phyloP scores from a whole-genome alignment of 2,329 filamentous ascomycete species.

The Ustulina deusta region DNA sequence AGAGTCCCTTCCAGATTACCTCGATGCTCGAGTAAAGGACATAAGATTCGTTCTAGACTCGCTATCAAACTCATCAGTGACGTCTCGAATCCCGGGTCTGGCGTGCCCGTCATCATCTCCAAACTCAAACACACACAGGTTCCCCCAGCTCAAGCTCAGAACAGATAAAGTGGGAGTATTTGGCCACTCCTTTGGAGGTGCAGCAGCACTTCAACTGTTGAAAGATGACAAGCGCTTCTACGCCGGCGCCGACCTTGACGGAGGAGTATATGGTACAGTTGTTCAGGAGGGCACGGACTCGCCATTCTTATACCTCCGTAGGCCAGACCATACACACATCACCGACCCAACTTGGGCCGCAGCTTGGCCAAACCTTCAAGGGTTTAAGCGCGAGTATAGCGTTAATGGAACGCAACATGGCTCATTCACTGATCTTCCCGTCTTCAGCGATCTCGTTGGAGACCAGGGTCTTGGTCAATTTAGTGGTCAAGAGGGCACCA shows the following conservation, averaged over 20 bases:
- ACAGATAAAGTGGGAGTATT: conserved; percentile 51
- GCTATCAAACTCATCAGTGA: conserved; percentile 38
- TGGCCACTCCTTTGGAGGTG: conserved; percentile 57
- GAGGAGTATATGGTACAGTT: conserved; percentile 46
- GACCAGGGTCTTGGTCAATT: conserved; percentile 1
- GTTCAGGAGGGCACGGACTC: conserved; percentile 32
- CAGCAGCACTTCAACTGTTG: conserved; percentile 50
- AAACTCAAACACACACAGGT: background rate
- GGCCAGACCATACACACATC: conserved; percentile 31
- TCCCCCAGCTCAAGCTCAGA: conserved; percentile 49
- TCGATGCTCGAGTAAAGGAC: conserved; percentile 53
- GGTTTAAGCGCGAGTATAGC: conserved; percentile 39
- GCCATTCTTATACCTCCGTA: conserved; percentile 38
- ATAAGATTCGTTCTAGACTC: conserved; percentile 54
- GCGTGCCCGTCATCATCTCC: conserved; percentile 5
- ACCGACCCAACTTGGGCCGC: conserved; percentile 34
- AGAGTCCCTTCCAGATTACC: conserved; percentile 2
- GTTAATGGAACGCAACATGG: conserved; percentile 45
- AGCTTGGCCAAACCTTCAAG: conserved; percentile 35
- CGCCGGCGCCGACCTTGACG: conserved; percentile 58
- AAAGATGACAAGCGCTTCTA: conserved; percentile 50
- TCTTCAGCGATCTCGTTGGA: conserved; percentile 32
- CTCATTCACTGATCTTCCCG: conserved; percentile 32
- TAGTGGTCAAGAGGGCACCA: conserved; percentile 13
- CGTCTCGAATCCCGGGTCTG: conserved; percentile 53